Conservation (phyloP, 805 yeast genomes). For the Myxozyma nipponensis region DNA sequence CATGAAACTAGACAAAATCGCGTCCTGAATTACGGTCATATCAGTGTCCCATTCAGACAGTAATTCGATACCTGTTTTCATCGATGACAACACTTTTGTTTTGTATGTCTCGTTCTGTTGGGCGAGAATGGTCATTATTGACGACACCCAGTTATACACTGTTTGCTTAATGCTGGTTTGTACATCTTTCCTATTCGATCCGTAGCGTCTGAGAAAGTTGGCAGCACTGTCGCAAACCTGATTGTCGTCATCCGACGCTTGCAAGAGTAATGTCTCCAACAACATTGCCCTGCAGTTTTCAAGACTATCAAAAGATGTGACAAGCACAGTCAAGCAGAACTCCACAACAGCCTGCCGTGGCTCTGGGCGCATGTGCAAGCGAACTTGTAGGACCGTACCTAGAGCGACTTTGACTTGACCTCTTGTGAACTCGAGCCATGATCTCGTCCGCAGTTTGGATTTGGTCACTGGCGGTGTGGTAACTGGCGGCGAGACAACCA, state of each 20-base stretch:
- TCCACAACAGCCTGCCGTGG: constrained; percentile 37
- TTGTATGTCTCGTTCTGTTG: constrained; percentile 30
- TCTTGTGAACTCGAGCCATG: constrained; percentile 56
- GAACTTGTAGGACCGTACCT: constrained; percentile 35
- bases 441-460: constrained; percentile 47
- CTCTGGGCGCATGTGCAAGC: constrained; percentile 36
- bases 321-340: constrained; percentile 36
- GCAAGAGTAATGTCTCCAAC: constrained; percentile 38
- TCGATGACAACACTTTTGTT: neutral
- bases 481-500: no score
- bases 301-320: constrained; percentile 39
- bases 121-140: constrained; percentile 30
- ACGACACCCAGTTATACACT: constrained; percentile 33
- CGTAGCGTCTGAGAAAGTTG: constrained; percentile 7
- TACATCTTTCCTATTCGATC: constrained; percentile 10
- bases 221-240: constrained; percentile 3
- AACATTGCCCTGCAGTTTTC: constrained; percentile 39
- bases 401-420: constrained; percentile 50
- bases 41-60: constrained; percentile 17
- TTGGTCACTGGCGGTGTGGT: no score
- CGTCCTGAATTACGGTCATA: constrained; percentile 12
- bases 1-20: constrained; percentile 7
- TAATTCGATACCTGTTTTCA: constrained; percentile 13
- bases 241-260: constrained; percentile 23
- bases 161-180: constrained; percentile 22